These are phyloP conservation scores for Boletellus ananas DNA, from an alignment of 768 basidiomycete genomes.

Conservation along the genomic window DNA sequence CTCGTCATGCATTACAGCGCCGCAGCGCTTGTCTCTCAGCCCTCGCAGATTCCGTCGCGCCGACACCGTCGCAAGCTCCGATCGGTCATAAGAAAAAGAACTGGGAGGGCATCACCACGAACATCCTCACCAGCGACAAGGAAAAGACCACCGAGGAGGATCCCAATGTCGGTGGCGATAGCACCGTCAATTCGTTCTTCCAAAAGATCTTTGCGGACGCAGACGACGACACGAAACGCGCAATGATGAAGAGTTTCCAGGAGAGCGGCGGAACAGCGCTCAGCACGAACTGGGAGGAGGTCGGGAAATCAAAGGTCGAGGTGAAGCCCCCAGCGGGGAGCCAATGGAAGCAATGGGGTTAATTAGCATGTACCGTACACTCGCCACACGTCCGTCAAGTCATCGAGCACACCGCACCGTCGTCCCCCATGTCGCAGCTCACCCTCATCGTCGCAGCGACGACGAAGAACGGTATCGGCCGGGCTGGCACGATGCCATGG, in stretches of 20 bases:
- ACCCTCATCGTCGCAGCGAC: slow-evolving; percentile 96
- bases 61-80: slow-evolving; percentile 30
- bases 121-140: slow-evolving; percentile 65
- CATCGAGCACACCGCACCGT: not conserved
- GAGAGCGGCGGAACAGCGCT: slow-evolving; percentile 95
- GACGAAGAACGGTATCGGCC: slow-evolving; percentile 80
- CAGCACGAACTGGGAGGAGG: slow-evolving; percentile 95
- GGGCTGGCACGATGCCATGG: slow-evolving; percentile 79
- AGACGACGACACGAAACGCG: slow-evolving; percentile 85
- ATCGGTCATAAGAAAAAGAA: slow-evolving; percentile 60
- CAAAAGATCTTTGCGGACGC: slow-evolving; percentile 88
- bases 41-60: slow-evolving; percentile 23
- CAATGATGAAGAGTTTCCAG: slow-evolving; percentile 97
- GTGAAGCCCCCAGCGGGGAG: slow-evolving; percentile 82
- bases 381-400: not conserved
- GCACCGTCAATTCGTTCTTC: slow-evolving; percentile 83
- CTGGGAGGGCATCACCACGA: slow-evolving; percentile 81
- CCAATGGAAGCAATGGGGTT: slow-evolving; percentile 81
- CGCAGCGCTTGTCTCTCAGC: slow-evolving; percentile 7
- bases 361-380: not conserved
- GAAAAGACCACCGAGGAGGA: slow-evolving; percentile 69
- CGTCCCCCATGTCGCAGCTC: slow-evolving; percentile 54
- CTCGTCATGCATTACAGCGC: not conserved
- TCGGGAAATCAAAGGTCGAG: slow-evolving; percentile 62
- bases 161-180: slow-evolving; percentile 88